Evolutionary conservation across 306 rosid species (phyloP), one percentile per base, ranked within the genome.

Genomic region (Hippophae tibetana): DNA sequence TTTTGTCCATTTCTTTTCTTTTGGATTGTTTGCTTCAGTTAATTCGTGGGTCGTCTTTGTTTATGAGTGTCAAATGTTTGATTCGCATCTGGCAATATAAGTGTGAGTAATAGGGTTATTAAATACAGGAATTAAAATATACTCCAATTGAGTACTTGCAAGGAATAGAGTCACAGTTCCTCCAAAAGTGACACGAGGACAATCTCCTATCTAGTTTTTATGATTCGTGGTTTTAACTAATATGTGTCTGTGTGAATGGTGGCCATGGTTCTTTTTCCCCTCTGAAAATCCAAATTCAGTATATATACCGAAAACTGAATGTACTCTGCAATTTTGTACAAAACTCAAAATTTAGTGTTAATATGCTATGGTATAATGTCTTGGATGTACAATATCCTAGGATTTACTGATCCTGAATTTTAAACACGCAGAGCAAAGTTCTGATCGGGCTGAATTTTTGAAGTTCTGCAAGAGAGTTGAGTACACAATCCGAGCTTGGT

Each of bases 401-500:
- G 6, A 52, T 38, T 13, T 18, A 44, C 43, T 46, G 38, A 52
- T 18, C 9, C 6, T 56, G 11, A 63, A 54, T 63, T 60, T 41
- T 61, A 49, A 52, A 42, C 60, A 26, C 65, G 76, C 84, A 92
- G 99, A 92, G 45, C 87, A 80, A 42, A 57, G 83, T 68, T 69
- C 86, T 41, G 99, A 92, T 50, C 82, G 88, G 50, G 81, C 88
- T 6, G 96, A 92, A 81, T 92, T 92, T 78, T 76, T 88, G 69
- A 92, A 88, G 80, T 89, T 92, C 54, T 81, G 90, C 76, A 92
- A 85, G 77, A 82, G 96, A 71, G 75, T 85, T 26, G 99, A 92
- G 77, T 92, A 83, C 74, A 88, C 95, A 6, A 81, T 92, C 78
- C 84, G 99, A 61, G 99, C 99, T 50, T 92, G 96, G 99, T 92